Evolutionary conservation across 2,329 filamentous ascomycete species (phyloP).

Genomic region (Fusarium nisikadoi): DNA sequence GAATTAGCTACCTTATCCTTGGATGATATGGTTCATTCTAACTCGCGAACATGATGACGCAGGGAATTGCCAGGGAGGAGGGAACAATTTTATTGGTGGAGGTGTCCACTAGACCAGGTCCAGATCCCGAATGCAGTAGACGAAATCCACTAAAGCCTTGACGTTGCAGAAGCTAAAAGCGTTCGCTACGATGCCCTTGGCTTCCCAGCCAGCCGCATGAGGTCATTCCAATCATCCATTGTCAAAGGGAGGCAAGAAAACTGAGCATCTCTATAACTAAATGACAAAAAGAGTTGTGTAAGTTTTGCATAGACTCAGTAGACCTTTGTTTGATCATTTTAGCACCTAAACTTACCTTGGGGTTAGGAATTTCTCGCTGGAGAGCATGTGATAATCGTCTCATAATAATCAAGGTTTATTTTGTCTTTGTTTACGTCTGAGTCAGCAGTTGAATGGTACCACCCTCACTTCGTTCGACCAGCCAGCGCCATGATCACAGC

Average conservation of each 20-base stretch:
- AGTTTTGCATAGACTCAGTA: background rate
- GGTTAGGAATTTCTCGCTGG: background rate
- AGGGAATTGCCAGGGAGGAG: conserved; percentile 14
- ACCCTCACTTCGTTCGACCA: no score
- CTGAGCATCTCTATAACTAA: background rate
- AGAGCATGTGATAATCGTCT: background rate
- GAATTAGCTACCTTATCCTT: conserved; percentile 23
- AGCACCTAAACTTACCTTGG: no score
- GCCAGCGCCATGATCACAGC: conserved; percentile 44
- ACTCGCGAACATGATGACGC: conserved; percentile 32
- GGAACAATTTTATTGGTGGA: conserved; percentile 10
- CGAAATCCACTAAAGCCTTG: conserved; percentile 14
- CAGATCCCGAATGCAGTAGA: conserved; percentile 20
- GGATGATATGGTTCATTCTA: conserved; percentile 3
- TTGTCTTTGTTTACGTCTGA: background rate
- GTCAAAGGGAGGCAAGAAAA: background rate
- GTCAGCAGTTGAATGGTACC: background rate
- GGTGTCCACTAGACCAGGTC: conserved; percentile 11
- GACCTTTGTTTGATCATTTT: background rate
- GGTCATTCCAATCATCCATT: conserved; percentile 17
- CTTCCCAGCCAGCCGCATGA: conserved; percentile 23
- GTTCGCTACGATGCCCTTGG: conserved; percentile 12
- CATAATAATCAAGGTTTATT: background rate
- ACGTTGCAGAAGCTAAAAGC: conserved; percentile 11
- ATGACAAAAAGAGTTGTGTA: background rate